Evolutionary conservation across 208 protist species (phyloP).

Genomic region (Leishmania braziliensis): DNA sequence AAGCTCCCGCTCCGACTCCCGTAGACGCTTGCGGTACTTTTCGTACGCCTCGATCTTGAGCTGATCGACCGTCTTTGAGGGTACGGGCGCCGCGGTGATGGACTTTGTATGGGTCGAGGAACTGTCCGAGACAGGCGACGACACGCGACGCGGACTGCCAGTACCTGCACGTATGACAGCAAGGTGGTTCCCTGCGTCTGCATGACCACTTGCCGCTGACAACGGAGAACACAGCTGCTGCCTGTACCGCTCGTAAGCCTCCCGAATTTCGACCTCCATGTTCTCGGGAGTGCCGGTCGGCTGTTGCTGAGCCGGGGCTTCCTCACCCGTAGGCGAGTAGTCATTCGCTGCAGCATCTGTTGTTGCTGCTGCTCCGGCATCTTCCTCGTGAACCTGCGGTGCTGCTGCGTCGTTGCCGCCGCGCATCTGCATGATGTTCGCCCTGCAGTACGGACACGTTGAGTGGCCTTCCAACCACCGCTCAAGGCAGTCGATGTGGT

Average conservation of each 20-base stretch:
- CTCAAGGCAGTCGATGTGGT: constrained; percentile 78
- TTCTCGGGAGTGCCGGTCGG: neutral
- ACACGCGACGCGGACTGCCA: neutral
- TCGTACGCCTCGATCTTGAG: constrained; percentile 34
- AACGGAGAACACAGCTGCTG: constrained; percentile 6
- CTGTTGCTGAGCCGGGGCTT: neutral
- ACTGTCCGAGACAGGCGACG: neutral
- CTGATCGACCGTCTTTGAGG: constrained; percentile 14
- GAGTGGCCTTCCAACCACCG: constrained; percentile 78
- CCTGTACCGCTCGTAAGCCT: constrained; percentile 39
- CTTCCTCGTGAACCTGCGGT: neutral
- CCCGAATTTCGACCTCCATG: constrained; percentile 28
- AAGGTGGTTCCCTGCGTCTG: neutral
- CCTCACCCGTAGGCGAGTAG: neutral
- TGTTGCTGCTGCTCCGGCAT: neutral
- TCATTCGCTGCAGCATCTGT: neutral
- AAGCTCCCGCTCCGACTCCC: constrained; percentile 34
- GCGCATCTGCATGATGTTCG: constrained; percentile 48
- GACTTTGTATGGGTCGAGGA: neutral
- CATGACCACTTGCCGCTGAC: neutral
- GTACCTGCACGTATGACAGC: neutral
- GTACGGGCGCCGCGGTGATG: neutral
- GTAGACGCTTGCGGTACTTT: constrained; percentile 25
- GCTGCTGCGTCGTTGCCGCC: neutral
- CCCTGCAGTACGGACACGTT: constrained; percentile 87